Percentiles rank a stretch among this genome's conserved stretches.
Conservation (phyloP, 2,329 filamentous ascomycete genomes). For the Coniochaeta hoffmannii region DNA sequence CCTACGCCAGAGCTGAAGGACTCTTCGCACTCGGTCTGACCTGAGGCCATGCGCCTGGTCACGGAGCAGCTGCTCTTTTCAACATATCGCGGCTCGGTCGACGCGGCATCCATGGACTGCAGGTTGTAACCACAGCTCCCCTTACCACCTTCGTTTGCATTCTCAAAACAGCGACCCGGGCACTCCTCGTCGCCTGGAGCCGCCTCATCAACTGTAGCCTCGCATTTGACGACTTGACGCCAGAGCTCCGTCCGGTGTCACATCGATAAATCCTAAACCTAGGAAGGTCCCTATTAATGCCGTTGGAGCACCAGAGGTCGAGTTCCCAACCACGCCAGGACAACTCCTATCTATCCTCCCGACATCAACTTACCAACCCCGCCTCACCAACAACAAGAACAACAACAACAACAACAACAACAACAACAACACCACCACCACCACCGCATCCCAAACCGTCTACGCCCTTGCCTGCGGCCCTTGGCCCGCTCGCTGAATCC, state of each 20-base stretch:
- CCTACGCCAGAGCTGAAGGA: not conserved
- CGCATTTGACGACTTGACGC: not conserved
- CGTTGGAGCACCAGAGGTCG: constrained; percentile 5
- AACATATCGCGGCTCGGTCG: not conserved
- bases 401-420: too few species aligned
- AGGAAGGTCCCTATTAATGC: constrained; percentile 5
- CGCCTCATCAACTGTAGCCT: not conserved
- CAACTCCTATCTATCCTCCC: not conserved
- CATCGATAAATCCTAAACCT: not conserved
- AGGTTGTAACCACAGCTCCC: not conserved
- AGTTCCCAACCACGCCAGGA: not conserved
- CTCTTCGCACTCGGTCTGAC: not conserved
- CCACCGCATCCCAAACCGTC: constrained; percentile 6
- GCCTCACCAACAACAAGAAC: not conserved
- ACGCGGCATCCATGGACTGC: not conserved
- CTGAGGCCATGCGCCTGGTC: not conserved
- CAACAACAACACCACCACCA: too few species aligned
- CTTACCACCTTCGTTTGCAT: not conserved
- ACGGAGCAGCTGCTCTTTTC: not conserved
- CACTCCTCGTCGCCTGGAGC: not conserved
- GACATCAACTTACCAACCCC: not conserved
- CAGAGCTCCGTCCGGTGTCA: not conserved
- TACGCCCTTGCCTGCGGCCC: constrained; percentile 4
- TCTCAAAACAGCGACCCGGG: not conserved
- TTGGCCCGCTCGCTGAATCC: constrained; percentile 11